phyloP scores from a whole-genome alignment of 2,329 filamentous ascomycete genomes.

The Bipolaris gigantea region DNA sequence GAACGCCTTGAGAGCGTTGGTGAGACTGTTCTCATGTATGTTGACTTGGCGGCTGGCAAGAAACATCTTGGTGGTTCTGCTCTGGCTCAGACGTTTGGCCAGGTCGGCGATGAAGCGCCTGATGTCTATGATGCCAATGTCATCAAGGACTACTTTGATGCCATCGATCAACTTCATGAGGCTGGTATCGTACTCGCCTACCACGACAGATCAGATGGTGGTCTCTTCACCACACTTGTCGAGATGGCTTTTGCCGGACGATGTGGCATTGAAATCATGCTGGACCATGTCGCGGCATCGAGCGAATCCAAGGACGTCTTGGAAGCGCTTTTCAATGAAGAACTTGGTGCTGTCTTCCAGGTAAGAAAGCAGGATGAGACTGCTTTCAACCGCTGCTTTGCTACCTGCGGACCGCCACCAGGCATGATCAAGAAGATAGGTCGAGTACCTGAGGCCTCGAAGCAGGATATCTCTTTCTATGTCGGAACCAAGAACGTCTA shows the following conservation, averaged over 20 bases:
- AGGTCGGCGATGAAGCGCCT: slow-evolving; percentile 81
- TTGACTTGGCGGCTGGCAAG: slow-evolving; percentile 81
- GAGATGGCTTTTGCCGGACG: slow-evolving; percentile 99
- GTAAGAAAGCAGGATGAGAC: slow-evolving; percentile 81
- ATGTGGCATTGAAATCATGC: slow-evolving; percentile 80
- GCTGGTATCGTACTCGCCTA: slow-evolving; percentile 81
- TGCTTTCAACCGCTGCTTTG: slow-evolving; percentile 86
- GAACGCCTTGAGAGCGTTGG: slow-evolving; percentile 82
- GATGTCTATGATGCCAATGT: slow-evolving; percentile 82
- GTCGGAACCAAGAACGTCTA: slow-evolving; percentile 71
- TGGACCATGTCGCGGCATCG: slow-evolving; percentile 70
- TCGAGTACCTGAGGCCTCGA: slow-evolving; percentile 66
- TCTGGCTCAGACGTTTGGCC: slow-evolving; percentile 83
- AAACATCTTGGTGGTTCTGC: slow-evolving; percentile 88
- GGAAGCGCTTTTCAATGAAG: slow-evolving; percentile 89
- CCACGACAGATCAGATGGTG: slow-evolving; percentile 92
- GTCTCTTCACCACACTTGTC: slow-evolving; percentile 82
- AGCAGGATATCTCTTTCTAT: slow-evolving; percentile 76
- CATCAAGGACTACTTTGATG: slow-evolving; percentile 89
- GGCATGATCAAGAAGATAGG: slow-evolving; percentile 85
- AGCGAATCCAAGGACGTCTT: slow-evolving; percentile 67
- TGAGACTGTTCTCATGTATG: slow-evolving; percentile 84
- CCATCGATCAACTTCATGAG: slow-evolving; percentile 69
- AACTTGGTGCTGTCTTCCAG: slow-evolving; percentile 95
- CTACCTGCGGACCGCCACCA: slow-evolving; percentile 80